Percentiles rank a stretch among this genome's conserved stretches.
Conservation (phyloP, 768 basidiomycete genomes). For the Tubosaeta sp. region DNA sequence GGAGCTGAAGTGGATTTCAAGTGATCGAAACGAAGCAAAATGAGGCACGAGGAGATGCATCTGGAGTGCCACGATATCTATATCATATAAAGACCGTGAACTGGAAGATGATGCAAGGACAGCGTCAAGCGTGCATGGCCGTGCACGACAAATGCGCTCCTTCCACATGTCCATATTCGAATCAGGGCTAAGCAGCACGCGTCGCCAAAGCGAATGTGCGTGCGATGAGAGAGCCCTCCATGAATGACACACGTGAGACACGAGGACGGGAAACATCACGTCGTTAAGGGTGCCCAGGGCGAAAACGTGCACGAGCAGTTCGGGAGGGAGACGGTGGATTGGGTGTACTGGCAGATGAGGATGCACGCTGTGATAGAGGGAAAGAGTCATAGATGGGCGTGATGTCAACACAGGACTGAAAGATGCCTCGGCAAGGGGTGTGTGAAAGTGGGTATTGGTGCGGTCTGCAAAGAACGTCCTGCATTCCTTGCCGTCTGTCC, state of each 20-base stretch:
- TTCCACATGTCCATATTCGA: slow-evolving; percentile 52
- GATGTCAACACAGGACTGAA: slow-evolving; percentile 15
- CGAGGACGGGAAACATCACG: slow-evolving; percentile 50
- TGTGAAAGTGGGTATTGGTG: slow-evolving; percentile 16
- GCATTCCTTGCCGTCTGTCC: slow-evolving; percentile 18
- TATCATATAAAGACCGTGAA: slow-evolving; percentile 20
- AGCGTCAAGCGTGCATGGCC: slow-evolving; percentile 58
- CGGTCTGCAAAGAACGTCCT: slow-evolving; percentile 18
- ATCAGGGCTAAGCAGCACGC: slow-evolving; percentile 46
- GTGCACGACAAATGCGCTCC: slow-evolving; percentile 57
- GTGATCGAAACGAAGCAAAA: slow-evolving; percentile 56
- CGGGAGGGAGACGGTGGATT: slow-evolving; percentile 56
- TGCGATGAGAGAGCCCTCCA: slow-evolving; percentile 62
- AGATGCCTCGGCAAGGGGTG: slow-evolving; percentile 11
- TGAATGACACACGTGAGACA: slow-evolving; percentile 65
- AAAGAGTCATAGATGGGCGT: slow-evolving; percentile 26
- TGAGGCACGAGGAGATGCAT: slow-evolving; percentile 51
- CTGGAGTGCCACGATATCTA: slow-evolving; percentile 52
- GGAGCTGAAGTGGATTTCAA: slow-evolving; percentile 51
- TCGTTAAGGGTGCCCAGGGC: slow-evolving; percentile 54
- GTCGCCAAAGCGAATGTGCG: slow-evolving; percentile 63
- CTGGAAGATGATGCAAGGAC: slow-evolving; percentile 41
- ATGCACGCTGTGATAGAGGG: slow-evolving; percentile 23
- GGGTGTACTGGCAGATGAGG: slow-evolving; percentile 38
- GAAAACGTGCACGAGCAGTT: slow-evolving; percentile 64